Conservation (phyloP, 495 filamentous ascomycete genomes). For the Hypoxylon lienhwacheense region DNA sequence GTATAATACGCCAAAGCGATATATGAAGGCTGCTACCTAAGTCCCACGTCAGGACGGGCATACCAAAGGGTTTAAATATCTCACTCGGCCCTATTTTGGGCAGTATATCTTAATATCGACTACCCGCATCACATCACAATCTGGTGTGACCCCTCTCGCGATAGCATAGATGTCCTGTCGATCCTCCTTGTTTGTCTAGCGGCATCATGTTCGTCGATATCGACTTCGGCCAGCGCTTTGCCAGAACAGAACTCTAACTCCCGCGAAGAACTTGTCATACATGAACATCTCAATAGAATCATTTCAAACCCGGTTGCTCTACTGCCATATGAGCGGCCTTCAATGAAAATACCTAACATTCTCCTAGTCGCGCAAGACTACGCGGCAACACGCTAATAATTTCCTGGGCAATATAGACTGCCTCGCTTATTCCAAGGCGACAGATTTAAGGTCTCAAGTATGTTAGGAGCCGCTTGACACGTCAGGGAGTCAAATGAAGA, state of each 20-base stretch:
- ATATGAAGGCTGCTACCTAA: not conserved
- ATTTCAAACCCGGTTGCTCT: too few relatives aligned
- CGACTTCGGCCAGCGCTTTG: too few relatives aligned
- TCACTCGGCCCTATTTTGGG: not conserved
- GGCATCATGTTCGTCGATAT: too few relatives aligned
- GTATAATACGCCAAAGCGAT: not conserved
- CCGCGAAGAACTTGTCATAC: slow-evolving; percentile 1
- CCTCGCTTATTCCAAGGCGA: not conserved
- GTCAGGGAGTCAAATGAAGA: slow-evolving; percentile 19
- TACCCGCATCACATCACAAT: not conserved
- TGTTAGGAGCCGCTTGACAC: slow-evolving; percentile 7
- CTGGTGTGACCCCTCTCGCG: not conserved
- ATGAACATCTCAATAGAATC: too few relatives aligned
- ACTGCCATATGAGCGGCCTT: not conserved
- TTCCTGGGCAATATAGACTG: not conserved
- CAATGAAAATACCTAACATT: slow-evolving; percentile 1
- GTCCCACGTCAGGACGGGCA: not conserved
- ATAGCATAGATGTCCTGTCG: not conserved
- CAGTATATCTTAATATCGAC: not conserved
- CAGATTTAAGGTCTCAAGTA: not conserved
- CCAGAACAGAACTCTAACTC: too few relatives aligned
- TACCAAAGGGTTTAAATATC: slow-evolving; percentile 12
- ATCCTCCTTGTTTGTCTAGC: not conserved
- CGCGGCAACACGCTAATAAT: not conserved
- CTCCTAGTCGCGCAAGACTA: not conserved